Evolutionary conservation across 768 basidiomycete genomes (phyloP), one percentile per base, ranked within the genome.

Genomic region (Xerocomellus chrysenteron): DNA sequence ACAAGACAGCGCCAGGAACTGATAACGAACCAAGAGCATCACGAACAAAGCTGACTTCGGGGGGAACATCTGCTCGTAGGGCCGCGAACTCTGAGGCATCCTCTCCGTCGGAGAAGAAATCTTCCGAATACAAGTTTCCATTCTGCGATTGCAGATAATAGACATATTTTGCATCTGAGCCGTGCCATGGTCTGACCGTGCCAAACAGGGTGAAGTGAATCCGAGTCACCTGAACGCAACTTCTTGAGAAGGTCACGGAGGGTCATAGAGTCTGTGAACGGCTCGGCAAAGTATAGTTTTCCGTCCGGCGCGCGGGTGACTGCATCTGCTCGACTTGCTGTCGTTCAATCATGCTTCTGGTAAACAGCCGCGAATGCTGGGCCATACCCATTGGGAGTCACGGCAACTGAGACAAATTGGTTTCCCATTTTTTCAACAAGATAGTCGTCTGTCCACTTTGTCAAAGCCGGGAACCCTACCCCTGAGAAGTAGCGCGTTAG

Each of bases 91-190:
- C 91, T 17, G 86, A 85, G 9, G 55, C 44, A 54, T 73, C 73
- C 36, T 70, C 68, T 41, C 54, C 60, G 2, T 65, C 60, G 13
- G 75, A 68, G 60, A 79, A 81, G 64, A 75, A 78, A 28, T 64
- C 63, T 61, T 64, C 68, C 2, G 83, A 78, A 63, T 82, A 92
- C 26, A 96, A 57, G 69, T 97, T 98, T 10, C 94, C 94, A 67
- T 96, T 92, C 70, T 97, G 94, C 5, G 89, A 91, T 69, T 97
- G 94, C 4, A 97, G 77, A 69, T 96, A 96, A 60, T 78, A 73
- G 16, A 88, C 79, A 42, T 80, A 0, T 46, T 51, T 33, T 74
- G 65, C 53, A 36, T 55, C 56, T 52, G 33, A 43, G 14, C 24
- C 35, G 3, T 33, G 36, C 30, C 35, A 46, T 28, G 21, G 21